Evolutionary conservation across 2,329 filamentous ascomycete genomes (phyloP).

Genomic region (Sarocladium strictum): DNA sequence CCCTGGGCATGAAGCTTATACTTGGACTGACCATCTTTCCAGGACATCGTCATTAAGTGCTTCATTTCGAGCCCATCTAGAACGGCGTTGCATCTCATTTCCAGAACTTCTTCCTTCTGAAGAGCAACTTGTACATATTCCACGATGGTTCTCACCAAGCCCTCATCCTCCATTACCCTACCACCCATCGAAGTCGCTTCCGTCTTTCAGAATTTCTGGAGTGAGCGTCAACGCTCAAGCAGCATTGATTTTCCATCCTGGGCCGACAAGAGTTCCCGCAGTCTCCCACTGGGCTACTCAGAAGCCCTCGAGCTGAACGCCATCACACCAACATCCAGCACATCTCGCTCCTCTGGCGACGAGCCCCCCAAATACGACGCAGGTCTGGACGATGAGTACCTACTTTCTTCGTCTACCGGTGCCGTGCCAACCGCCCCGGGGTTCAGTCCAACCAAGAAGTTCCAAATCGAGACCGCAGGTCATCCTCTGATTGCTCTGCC

Average conservation of each 20-base stretch:
- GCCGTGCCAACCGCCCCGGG: slow-evolving; percentile 14
- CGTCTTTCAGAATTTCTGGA: neutral
- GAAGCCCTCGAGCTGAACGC: slow-evolving; percentile 17
- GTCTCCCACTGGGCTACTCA: slow-evolving; percentile 1
- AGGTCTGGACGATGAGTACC: slow-evolving; percentile 9
- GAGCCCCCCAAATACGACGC: slow-evolving; percentile 20
- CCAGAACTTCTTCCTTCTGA: no score
- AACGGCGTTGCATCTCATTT: no score
- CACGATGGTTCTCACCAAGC: neutral
- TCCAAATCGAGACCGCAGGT: slow-evolving; percentile 45
- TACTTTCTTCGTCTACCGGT: neutral
- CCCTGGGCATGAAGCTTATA: no score
- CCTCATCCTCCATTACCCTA: neutral
- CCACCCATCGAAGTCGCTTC: neutral
- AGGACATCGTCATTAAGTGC: no score
- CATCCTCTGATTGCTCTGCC: slow-evolving; percentile 38
- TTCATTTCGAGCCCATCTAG: no score
- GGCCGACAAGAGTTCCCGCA: neutral
- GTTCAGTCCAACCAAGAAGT: slow-evolving; percentile 37
- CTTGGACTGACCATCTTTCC: no score
- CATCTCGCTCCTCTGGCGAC: slow-evolving; percentile 14
- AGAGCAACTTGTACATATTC: neutral
- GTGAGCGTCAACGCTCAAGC: no score
- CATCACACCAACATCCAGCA: slow-evolving; percentile 20
- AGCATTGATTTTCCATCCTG: no score